phyloP scores from a whole-genome alignment of 2,329 filamentous ascomycete species.

The Paradendryphiella salina region DNA sequence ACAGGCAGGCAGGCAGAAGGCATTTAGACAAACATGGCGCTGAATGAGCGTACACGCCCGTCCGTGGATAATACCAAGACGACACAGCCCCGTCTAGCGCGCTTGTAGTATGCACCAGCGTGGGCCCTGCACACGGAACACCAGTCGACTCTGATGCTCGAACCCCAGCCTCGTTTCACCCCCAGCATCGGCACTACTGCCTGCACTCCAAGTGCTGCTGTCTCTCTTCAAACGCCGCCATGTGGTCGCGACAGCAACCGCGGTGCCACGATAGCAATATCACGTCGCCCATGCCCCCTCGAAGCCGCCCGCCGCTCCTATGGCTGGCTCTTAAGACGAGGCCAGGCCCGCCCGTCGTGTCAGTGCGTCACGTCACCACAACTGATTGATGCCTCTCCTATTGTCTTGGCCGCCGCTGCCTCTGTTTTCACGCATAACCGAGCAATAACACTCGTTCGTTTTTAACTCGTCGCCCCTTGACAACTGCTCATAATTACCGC shows the following conservation, averaged over 20 bases:
- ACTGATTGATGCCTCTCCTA: slow-evolving; percentile 5
- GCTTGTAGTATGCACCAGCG: neutral
- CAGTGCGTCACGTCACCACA: slow-evolving; percentile 21
- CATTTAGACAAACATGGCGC: too few species aligned
- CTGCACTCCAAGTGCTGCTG: too few species aligned
- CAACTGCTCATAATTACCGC: neutral
- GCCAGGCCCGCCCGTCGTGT: slow-evolving; percentile 18
- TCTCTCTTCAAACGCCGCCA: neutral
- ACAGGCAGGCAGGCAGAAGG: neutral
- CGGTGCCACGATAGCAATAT: neutral
- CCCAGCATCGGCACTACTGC: neutral
- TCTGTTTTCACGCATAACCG: slow-evolving; percentile 1
- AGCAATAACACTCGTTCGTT: slow-evolving; percentile 11
- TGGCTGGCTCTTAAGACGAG: slow-evolving; percentile 21
- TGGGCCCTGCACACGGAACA: neutral
- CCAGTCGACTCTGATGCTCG: neutral
- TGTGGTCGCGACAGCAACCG: slow-evolving; percentile 6
- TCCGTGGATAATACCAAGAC: slow-evolving; percentile 2
- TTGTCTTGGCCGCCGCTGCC: slow-evolving; percentile 11
- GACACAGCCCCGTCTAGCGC: slow-evolving; percentile 9
- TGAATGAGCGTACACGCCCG: neutral
- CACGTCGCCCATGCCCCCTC: slow-evolving; percentile 7
- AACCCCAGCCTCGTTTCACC: slow-evolving; percentile 4
- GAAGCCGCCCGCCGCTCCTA: slow-evolving; percentile 12
- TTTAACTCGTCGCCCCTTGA: slow-evolving; percentile 7